Base-by-base conservation (phyloP, 306 rosid species). In the Vigna hirtella region DNA sequence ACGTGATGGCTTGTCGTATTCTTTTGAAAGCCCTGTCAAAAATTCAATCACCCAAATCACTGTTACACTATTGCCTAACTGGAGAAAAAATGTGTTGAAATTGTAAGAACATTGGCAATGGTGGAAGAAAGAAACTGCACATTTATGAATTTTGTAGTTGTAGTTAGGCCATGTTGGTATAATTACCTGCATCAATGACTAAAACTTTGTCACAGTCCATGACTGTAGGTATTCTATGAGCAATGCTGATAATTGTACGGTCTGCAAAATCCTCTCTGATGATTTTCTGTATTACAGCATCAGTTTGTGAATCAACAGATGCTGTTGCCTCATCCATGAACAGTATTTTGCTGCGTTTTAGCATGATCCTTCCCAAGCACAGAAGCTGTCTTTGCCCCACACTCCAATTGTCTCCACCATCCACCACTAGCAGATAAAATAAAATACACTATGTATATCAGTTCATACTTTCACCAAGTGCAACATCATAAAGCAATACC, bases 301-400 rank as follows among this genome's bases (percentile, higher is more conserved):
- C 97, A 1, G 96, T 94, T 84, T 91, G 98, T 12, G 98, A 91
- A 78, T 94, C 98, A 26, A 94, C 97, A 0, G 97, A 94, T 69
- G 97, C 97, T 1, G 97, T 94, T 36, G 98, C 96, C 81, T 94
- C 97, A 67, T 94, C 96, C 98, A 90, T 90, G 79, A 94, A 91
- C 70, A 94, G 50, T 16, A 94, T 81, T 10, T 84, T 73, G 88
- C 91, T 86, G 18, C 76, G 87, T 83, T 91, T 94, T 24, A 94
- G 86, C 97, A 94, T 91, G 14, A 94, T 89, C 73, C 98, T 80
- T 66, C 96, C 98, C 61, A 94, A 81, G 59, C 97, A 94, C 0
- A 93, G 90, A 34, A 93, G 91, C 51, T 93, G 98, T 67, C 96
- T 88, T 78, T 93, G 97, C 76, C 96, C 97, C 77, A 93, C 98